phyloP scores from a whole-genome alignment of 2,329 filamentous ascomycete species.

The Fusarium proliferatum region DNA sequence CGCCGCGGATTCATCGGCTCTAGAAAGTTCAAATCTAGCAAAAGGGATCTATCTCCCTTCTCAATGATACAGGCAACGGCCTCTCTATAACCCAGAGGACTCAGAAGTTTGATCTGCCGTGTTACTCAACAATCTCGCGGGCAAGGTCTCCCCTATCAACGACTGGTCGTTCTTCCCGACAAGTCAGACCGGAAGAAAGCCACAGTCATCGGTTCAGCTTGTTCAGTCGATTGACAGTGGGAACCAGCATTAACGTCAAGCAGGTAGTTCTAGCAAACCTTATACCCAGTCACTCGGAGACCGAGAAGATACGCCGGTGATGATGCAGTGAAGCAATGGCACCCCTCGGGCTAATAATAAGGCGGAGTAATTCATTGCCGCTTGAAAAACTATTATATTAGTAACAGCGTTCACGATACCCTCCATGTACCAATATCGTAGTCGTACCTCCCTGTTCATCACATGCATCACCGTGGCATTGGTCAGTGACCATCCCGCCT shows the following conservation, averaged over 20 bases:
- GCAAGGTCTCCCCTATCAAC: background rate
- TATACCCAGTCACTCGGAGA: accelerated
- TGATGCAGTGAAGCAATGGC: too few species aligned
- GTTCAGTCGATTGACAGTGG: accelerated
- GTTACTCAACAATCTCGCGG: background rate
- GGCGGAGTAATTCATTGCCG: background rate
- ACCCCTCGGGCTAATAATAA: accelerated
- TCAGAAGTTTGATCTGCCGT: accelerated
- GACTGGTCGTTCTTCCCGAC: background rate
- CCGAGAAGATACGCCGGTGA: accelerated
- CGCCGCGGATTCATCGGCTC: too few species aligned
- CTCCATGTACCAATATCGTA: too few species aligned
- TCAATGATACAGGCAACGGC: accelerated
- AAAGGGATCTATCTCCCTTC: accelerated
- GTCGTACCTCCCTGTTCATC: background rate
- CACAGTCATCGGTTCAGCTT: accelerated
- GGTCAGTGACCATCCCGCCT: background rate
- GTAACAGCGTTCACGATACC: too few species aligned
- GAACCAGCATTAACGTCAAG: accelerated
- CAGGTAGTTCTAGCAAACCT: accelerated
- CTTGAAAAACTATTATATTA: background rate
- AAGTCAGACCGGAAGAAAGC: background rate
- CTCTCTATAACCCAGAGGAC: accelerated
- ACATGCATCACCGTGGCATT: background rate
- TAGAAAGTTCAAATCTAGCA: too few species aligned